A percentile compares a stretch with the other conserved stretches of the same genome.
These are phyloP conservation scores for Botrytis hyacinthi DNA, from an alignment of 2,329 filamentous ascomycete species.

Conservation along the genomic window DNA sequence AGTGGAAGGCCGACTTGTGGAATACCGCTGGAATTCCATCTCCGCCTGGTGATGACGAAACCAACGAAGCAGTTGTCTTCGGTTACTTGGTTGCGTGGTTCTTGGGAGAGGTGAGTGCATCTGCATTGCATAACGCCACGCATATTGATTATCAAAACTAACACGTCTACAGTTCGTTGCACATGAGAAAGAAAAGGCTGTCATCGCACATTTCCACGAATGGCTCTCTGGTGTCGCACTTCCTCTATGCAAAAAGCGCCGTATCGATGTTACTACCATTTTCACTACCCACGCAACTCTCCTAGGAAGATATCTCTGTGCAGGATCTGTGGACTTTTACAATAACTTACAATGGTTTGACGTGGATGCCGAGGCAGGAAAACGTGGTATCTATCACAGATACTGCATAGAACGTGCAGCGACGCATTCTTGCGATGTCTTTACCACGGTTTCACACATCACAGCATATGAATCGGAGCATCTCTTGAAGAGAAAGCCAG, in stretches of 20 bases:
- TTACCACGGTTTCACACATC: slow-evolving; percentile 98
- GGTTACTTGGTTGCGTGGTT: slow-evolving; percentile 98
- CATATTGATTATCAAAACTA: slow-evolving; percentile 13
- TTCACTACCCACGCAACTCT: slow-evolving; percentile 98
- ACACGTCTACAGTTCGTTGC: slow-evolving; percentile 69
- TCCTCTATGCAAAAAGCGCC: slow-evolving; percentile 86
- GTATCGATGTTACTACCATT: slow-evolving; percentile 95
- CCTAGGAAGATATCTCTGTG: slow-evolving; percentile 92
- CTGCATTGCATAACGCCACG: not conserved
- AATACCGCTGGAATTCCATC: slow-evolving; percentile 90
- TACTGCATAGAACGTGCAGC: slow-evolving; percentile 97
- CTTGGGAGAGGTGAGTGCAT: slow-evolving; percentile 75
- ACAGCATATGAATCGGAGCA: slow-evolving; percentile 98
- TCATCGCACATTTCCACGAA: slow-evolving; percentile 98
- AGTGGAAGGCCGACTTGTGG: slow-evolving; percentile 98
- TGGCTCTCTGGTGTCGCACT: slow-evolving; percentile 95
- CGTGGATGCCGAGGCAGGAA: slow-evolving; percentile 92
- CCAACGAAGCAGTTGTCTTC: slow-evolving; percentile 96
- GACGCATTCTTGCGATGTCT: slow-evolving; percentile 89
- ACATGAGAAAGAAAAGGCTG: slow-evolving; percentile 86
- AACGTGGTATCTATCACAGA: slow-evolving; percentile 96
- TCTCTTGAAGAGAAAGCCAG: slow-evolving; percentile 93
- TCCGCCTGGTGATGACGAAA: slow-evolving; percentile 86
- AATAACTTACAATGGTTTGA: slow-evolving; percentile 98
- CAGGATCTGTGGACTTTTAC: slow-evolving; percentile 97